Conservation (phyloP, 257 asterid genomes). For the Nicotiana sylvestris region DNA sequence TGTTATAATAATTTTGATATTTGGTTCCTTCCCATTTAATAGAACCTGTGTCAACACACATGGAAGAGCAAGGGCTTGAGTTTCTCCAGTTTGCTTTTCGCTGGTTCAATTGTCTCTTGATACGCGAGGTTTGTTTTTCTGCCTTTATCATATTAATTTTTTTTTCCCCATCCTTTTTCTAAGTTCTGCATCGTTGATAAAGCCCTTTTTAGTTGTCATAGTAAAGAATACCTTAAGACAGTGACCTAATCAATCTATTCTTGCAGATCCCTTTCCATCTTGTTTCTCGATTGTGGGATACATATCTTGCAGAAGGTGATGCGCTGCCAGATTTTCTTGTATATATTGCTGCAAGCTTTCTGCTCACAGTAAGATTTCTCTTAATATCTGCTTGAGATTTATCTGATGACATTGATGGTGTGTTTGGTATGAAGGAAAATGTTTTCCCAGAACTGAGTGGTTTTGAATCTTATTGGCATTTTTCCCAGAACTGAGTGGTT, state of each 20-base stretch:
- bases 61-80: constrained; percentile 97
- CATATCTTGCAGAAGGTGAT: constrained; percentile 99
- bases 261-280: constrained; percentile 80
- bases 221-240: background rate
- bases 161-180: background rate
- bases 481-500: background rate
- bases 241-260: constrained; percentile 19
- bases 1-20: background rate
- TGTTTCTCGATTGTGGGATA: constrained; percentile 93
- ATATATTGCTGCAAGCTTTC: constrained; percentile 93
- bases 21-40: constrained; percentile 7
- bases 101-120: constrained; percentile 97
- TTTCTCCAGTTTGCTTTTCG: constrained; percentile 99
- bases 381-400: background rate
- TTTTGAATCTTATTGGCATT: background rate
- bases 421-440: no score
- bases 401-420: background rate
- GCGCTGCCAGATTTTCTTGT: constrained; percentile 90
- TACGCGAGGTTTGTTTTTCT: constrained; percentile 70
- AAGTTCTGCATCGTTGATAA: background rate
- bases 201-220: background rate
- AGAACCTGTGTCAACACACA: constrained; percentile 84
- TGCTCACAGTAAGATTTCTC: constrained; percentile 57
- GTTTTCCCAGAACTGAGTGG: no score
- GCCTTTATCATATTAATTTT: background rate